Evolutionary conservation across 306 rosid species (phyloP), one percentile per base, ranked within the genome.

Genomic region (Lathyrus aphaca): DNA sequence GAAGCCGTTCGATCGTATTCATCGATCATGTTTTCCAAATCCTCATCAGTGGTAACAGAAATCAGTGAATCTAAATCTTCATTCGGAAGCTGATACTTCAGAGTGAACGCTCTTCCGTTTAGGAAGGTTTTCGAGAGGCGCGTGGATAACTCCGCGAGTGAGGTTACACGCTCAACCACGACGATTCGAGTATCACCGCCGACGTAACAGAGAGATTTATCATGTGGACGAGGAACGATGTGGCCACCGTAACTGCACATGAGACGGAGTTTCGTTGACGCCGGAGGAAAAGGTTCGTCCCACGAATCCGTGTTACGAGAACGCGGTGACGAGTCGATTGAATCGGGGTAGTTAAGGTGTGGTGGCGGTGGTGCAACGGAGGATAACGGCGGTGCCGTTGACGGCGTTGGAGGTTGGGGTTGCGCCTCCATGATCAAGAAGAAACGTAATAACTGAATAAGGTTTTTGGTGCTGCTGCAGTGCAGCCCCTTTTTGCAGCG

Each of bases 161-260:
- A 70, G 10, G 92, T 84, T 9, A 68, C 62, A 18, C 96, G 89
- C 15, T 94, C 99, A 6, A 81, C 88, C 5, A 94, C 95, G 3
- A 94, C 79, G 73, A 94, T 91, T 4, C 99, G 87, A 1, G 97
- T 94, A 30, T 91, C 97, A 10, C 99, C 99, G 19, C 97, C 97
- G 39, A 91, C 92, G 76, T 94, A 94, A 75, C 96, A 94, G 40
- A 94, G 90, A 1, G 95, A 86, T 88, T 94, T 94, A 62, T 91
- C 97, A 75, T 89, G 97, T 0, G 99, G 99, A 6, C 99, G 92
- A 1, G 99, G 99, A 14, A 91, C 89, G 79, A 95, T 95, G 80
- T 94, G 97, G 1, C 98, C 98, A 43, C 92, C 97, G 50, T 87
- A 94, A 80, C 98, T 94, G 77, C 99, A 95, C 99, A 95, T 95